Percentiles rank a stretch among this genome's conserved stretches.
These are phyloP conservation scores for Russula sp. DNA, from an alignment of 768 basidiomycete genomes.

Conservation along the genomic window DNA sequence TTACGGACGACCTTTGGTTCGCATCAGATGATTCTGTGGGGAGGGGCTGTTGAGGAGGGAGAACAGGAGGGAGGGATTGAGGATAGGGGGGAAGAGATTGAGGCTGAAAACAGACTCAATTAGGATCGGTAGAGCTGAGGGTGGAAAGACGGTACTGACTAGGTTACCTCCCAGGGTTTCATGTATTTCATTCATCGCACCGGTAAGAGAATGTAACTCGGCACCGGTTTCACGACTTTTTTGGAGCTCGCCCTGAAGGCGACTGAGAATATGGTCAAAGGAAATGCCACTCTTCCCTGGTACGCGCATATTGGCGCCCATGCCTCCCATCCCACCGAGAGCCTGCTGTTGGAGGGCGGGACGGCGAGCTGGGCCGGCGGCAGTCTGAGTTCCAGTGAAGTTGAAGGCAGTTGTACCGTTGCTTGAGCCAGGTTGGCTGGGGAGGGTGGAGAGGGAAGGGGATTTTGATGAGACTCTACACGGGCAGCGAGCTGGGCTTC, in stretches of 20 bases:
- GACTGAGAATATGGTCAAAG: slow-evolving; percentile 87
- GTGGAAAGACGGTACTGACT: slow-evolving; percentile 45
- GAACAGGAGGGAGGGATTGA: slow-evolving; percentile 60
- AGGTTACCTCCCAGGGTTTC: slow-evolving; percentile 83
- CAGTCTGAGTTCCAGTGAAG: slow-evolving; percentile 41
- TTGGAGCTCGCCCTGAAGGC: slow-evolving; percentile 90
- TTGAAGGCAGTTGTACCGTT: slow-evolving; percentile 43
- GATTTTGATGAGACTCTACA: slow-evolving; percentile 61
- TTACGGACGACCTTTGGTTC: slow-evolving; percentile 25
- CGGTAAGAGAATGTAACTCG: slow-evolving; percentile 74
- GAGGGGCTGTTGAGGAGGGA: slow-evolving; percentile 35
- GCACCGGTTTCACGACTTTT: slow-evolving; percentile 92
- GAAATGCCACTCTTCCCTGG: slow-evolving; percentile 84
- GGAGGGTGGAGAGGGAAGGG: slow-evolving; percentile 34
- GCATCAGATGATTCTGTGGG: slow-evolving; percentile 33
- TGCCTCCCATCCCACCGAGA: slow-evolving; percentile 69
- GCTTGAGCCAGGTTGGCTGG: slow-evolving; percentile 42
- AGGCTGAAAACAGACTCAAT: slow-evolving; percentile 44
- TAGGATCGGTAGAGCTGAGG: not conserved
- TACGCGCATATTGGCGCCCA: slow-evolving; percentile 65
- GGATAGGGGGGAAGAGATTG: slow-evolving; percentile 62
- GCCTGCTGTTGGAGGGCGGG: slow-evolving; percentile 58
- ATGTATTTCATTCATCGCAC: slow-evolving; percentile 85
- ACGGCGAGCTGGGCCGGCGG: slow-evolving; percentile 45
- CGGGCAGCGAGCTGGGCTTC: slow-evolving; percentile 76